These are phyloP conservation scores for Dalbergia oliveri DNA, from an alignment of 306 rosid species.

Conservation along the genomic window DNA sequence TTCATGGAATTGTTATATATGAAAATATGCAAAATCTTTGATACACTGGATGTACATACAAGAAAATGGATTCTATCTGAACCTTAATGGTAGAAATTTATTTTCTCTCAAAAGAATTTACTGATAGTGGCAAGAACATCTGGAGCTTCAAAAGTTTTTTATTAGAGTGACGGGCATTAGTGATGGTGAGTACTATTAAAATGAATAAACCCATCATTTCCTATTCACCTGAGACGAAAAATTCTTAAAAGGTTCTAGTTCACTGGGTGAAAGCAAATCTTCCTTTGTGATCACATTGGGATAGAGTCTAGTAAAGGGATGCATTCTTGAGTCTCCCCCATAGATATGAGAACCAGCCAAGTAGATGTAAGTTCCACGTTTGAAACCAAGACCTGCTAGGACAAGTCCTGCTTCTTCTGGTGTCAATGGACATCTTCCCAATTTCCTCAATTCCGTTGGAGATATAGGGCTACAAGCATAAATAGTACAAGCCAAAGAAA, in stretches of 20 bases:
- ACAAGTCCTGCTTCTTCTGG: conserved; percentile 98
- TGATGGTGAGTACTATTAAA: neutral
- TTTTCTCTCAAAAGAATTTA: too few species aligned
- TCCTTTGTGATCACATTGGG: conserved; percentile 93
- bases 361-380: conserved; percentile 76
- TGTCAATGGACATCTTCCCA: conserved; percentile 92
- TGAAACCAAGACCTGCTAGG: conserved; percentile 85
- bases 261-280: conserved; percentile 69
- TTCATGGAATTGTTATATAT: neutral
- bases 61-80: too few species aligned
- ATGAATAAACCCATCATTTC: neutral
- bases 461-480: conserved; percentile 58
- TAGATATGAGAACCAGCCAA: conserved; percentile 88
- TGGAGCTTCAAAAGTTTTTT: neutral
- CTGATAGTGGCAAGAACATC: neutral
- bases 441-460: conserved; percentile 70
- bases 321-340: conserved; percentile 80
- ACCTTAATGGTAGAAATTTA: too few species aligned
- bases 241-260: conserved; percentile 85
- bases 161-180: neutral
- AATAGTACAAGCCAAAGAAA: conserved; percentile 24
- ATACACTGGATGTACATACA: too few species aligned
- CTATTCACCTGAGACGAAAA: conserved; percentile 86
- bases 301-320: conserved; percentile 76
- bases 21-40: too few species aligned